Evolutionary conservation across 768 basidiomycete species (phyloP).

Genomic region (Rhizopogon sp.): DNA sequence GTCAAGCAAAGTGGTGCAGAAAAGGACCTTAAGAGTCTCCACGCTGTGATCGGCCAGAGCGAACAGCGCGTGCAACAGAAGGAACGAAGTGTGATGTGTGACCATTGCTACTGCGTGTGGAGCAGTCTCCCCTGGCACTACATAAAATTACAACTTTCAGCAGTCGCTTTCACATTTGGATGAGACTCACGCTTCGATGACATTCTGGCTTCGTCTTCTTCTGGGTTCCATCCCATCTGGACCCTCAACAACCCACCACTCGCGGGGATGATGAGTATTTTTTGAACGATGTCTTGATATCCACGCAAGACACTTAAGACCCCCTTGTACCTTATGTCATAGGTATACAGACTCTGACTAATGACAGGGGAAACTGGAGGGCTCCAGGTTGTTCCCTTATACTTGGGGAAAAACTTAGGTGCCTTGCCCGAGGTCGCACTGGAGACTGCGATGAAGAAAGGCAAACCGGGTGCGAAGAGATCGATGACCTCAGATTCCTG

Average conservation of each 20-base stretch:
- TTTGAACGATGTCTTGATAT: background rate
- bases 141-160: background rate
- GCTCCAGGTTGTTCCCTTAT: background rate
- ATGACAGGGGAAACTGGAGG: background rate
- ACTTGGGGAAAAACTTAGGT: conserved; percentile 6
- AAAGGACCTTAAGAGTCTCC: conserved; percentile 13
- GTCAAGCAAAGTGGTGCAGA: conserved; percentile 14
- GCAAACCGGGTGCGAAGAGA: conserved; percentile 12
- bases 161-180: background rate
- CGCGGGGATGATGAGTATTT: conserved; percentile 5
- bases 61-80: conserved; percentile 14
- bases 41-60: conserved; percentile 6
- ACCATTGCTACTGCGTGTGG: conserved; percentile 9
- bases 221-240: conserved; percentile 5
- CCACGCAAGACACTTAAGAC: background rate
- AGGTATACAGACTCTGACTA: background rate
- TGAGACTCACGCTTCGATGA: background rate
- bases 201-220: conserved; percentile 8
- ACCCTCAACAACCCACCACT: conserved; percentile 2
- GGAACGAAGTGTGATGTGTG: conserved; percentile 9
- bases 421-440: conserved; percentile 11
- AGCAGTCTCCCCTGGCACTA: conserved; percentile 7
- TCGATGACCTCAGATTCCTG: conserved; percentile 7
- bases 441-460: conserved; percentile 7
- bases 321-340: background rate